These are phyloP conservation scores for Aureoboletus auriporus DNA, from an alignment of 768 basidiomycete genomes.

Conservation along the genomic window DNA sequence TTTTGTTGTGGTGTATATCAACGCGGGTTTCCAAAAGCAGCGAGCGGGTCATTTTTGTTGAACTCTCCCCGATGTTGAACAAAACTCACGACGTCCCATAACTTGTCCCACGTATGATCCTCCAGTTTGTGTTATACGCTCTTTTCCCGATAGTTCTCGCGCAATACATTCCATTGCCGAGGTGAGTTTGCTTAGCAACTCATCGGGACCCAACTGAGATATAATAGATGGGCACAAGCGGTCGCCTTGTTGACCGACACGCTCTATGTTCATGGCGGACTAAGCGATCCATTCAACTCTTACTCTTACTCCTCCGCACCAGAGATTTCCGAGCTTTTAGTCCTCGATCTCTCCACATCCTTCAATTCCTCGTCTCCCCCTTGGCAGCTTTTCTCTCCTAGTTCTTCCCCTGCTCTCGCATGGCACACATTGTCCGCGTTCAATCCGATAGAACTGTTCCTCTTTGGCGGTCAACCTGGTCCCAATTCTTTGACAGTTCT, in stretches of 20 bases:
- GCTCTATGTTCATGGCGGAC: slow-evolving; percentile 77
- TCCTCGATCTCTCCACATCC: slow-evolving; percentile 55
- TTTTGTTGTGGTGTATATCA: too few relatives aligned
- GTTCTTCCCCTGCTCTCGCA: slow-evolving; percentile 56
- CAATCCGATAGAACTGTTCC: slow-evolving; percentile 47
- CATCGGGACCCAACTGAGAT: slow-evolving; percentile 5
- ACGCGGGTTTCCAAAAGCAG: too few relatives aligned
- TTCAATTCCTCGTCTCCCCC: slow-evolving; percentile 65
- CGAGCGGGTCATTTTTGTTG: too few relatives aligned
- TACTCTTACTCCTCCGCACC: slow-evolving; percentile 76
- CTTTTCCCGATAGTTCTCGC: slow-evolving; percentile 15
- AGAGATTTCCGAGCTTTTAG: slow-evolving; percentile 64
- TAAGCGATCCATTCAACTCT: slow-evolving; percentile 64
- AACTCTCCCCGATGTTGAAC: too few relatives aligned
- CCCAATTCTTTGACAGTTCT: slow-evolving; percentile 51
- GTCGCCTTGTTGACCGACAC: slow-evolving; percentile 51
- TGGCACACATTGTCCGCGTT: slow-evolving; percentile 79
- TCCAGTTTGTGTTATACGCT: slow-evolving; percentile 3
- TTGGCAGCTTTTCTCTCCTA: slow-evolving; percentile 56
- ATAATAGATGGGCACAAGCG: slow-evolving; percentile 80
- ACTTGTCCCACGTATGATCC: slow-evolving; percentile 18
- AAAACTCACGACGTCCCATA: slow-evolving; percentile 10
- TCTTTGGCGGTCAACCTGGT: slow-evolving; percentile 77
- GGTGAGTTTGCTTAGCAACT: slow-evolving; percentile 10
- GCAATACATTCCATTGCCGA: slow-evolving; percentile 23